A percentile compares a stretch with the other conserved stretches of the same genome.
These are phyloP conservation scores for Angomonas deanei DNA, from an alignment of 208 protist genomes.

Conservation along the genomic window DNA sequence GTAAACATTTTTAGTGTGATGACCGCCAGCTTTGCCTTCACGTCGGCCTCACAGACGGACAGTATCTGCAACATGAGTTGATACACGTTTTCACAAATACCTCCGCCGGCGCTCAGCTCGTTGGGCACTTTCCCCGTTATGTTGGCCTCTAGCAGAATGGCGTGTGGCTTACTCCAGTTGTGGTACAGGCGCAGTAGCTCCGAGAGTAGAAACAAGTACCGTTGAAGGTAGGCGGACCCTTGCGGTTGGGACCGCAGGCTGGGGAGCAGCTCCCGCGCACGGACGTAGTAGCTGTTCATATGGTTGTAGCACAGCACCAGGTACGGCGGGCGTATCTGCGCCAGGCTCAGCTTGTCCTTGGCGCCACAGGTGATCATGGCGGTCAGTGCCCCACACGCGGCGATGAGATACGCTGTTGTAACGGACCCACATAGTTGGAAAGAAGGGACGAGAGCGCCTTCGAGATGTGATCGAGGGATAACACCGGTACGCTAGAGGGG, in stretches of 20 bases:
- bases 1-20: slow-evolving; percentile 67
- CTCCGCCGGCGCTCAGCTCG: slow-evolving; percentile 40
- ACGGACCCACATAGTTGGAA: slow-evolving; percentile 72
- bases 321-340: slow-evolving; percentile 52
- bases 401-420: slow-evolving; percentile 73
- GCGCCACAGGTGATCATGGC: slow-evolving; percentile 70
- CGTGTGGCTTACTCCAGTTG: slow-evolving; percentile 47
- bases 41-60: slow-evolving; percentile 19
- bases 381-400: slow-evolving; percentile 50
- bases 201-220: slow-evolving; percentile 86
- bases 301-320: slow-evolving; percentile 72
- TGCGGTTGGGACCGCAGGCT: slow-evolving; percentile 35
- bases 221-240: slow-evolving; percentile 64
- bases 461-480: slow-evolving; percentile 55
- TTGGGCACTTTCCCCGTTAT: slow-evolving; percentile 23
- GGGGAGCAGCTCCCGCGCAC: slow-evolving; percentile 36
- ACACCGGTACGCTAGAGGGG: slow-evolving; percentile 29
- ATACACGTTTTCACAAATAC: slow-evolving; percentile 72
- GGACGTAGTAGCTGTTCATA: slow-evolving; percentile 85
- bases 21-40: slow-evolving; percentile 24
- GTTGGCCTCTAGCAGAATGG: slow-evolving; percentile 18
- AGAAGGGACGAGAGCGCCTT: slow-evolving; percentile 53
- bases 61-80: slow-evolving; percentile 44
- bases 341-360: slow-evolving; percentile 18
- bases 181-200: slow-evolving; percentile 78